Evolutionary conservation across 1,284 basidiomycete genomes (phyloP).

Genomic region (Boletus holoroseus): DNA sequence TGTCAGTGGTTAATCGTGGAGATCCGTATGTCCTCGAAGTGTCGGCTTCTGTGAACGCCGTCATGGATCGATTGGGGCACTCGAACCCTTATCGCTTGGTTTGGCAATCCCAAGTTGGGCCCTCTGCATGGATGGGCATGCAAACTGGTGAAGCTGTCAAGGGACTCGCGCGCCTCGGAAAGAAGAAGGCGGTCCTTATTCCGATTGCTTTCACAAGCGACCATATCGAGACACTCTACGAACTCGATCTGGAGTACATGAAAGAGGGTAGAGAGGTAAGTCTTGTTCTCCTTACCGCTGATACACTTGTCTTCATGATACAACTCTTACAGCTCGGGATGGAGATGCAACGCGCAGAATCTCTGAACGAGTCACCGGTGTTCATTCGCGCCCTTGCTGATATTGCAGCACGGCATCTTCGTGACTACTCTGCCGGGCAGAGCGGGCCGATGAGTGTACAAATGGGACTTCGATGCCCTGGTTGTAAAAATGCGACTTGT

Average conservation of each 20-base stretch:
- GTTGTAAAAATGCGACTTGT: conserved; percentile 87
- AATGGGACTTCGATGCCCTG: conserved; percentile 86
- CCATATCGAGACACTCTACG: conserved; percentile 98
- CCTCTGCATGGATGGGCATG: conserved; percentile 97
- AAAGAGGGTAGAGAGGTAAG: conserved; percentile 85
- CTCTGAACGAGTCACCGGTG: conserved; percentile 96
- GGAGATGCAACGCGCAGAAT: conserved; percentile 85
- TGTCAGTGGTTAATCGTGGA: conserved; percentile 96
- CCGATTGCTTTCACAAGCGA: conserved; percentile 99
- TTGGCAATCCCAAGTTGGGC: conserved; percentile 98
- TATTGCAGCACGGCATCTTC: conserved; percentile 80
- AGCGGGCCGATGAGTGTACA: conserved; percentile 70
- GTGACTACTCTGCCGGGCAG: conserved; percentile 50
- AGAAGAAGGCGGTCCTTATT: conserved; percentile 84
- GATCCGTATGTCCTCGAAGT: conserved; percentile 98
- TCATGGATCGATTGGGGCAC: conserved; percentile 81
- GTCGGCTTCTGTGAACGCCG: conserved; percentile 85
- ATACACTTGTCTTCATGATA: conserved; percentile 7
- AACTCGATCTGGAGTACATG: conserved; percentile 91
- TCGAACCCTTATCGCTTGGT: conserved; percentile 86
- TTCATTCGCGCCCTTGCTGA: conserved; percentile 97
- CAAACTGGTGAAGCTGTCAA: conserved; percentile 92
- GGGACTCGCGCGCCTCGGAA: conserved; percentile 83
- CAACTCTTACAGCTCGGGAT: conserved; percentile 69
- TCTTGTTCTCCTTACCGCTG: conserved; percentile 1